Conservation (phyloP, 176 grass and related monocot genomes). For the Cocos nucifera region DNA sequence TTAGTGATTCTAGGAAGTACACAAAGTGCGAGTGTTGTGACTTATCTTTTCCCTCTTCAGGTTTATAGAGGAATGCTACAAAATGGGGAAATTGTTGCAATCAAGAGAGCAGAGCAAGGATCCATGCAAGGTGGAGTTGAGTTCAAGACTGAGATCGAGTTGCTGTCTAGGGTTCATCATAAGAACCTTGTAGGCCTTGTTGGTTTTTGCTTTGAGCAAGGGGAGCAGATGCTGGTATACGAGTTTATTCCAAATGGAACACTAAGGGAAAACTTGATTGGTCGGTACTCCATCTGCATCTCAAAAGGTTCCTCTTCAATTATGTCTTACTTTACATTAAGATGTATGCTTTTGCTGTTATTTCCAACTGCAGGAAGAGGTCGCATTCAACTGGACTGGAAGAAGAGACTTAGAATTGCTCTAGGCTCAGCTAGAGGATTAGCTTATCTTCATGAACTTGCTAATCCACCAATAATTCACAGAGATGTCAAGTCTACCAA, state of each 20-base stretch:
- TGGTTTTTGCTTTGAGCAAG: slow-evolving; percentile 84
- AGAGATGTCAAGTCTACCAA: slow-evolving; percentile 88
- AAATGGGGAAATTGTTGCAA: slow-evolving; percentile 47
- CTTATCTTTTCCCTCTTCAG: slow-evolving; percentile 23
- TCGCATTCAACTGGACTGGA: slow-evolving; percentile 59
- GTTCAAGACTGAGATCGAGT: slow-evolving; percentile 94
- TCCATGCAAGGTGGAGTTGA: slow-evolving; percentile 78
- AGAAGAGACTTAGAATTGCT: slow-evolving; percentile 56
- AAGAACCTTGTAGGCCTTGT: slow-evolving; percentile 70
- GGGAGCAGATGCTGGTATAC: slow-evolving; percentile 86
- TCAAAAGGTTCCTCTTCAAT: neutral
- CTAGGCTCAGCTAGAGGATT: slow-evolving; percentile 76
- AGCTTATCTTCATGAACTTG: slow-evolving; percentile 77
- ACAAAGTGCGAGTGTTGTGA: no score
- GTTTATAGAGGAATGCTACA: slow-evolving; percentile 71
- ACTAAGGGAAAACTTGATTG: slow-evolving; percentile 56
- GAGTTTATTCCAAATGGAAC: slow-evolving; percentile 75
- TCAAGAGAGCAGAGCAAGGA: slow-evolving; percentile 70
- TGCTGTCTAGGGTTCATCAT: slow-evolving; percentile 87
- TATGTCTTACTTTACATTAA: no score
- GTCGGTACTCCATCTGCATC: slow-evolving; percentile 18
- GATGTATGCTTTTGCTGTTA: no score
- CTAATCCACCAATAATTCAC: slow-evolving; percentile 82
- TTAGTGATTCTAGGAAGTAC: no score
- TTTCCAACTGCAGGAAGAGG: slow-evolving; percentile 32